phyloP scores from a whole-genome alignment of 2,329 filamentous ascomycete species.

The Zymoseptoria pseudotritici region DNA sequence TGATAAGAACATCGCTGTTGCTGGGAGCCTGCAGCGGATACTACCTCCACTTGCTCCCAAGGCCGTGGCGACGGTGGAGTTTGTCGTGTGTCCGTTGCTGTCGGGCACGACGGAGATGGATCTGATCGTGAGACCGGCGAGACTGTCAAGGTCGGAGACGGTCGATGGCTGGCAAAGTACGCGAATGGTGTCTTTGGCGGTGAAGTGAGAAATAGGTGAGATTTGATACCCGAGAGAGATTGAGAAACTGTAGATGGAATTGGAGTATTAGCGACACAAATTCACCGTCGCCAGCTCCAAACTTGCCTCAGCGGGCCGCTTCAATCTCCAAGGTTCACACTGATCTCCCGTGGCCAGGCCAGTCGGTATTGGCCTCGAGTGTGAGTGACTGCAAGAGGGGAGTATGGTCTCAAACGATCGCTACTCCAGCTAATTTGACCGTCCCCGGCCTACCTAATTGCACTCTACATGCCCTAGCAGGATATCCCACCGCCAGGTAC shows the following conservation, averaged over 20 bases:
- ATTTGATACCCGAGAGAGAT: not conserved
- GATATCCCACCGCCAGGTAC: too few species aligned
- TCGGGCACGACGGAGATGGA: conserved; percentile 16
- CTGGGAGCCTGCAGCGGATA: conserved; percentile 15
- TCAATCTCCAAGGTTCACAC: not conserved
- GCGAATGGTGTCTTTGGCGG: not conserved
- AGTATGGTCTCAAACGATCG: not conserved
- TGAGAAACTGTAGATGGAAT: not conserved
- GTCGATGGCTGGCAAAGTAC: conserved; percentile 2
- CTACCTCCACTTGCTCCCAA: conserved; percentile 10
- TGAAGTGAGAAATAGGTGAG: not conserved
- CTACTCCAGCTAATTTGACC: too few species aligned
- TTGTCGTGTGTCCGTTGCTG: conserved; percentile 18
- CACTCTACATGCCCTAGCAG: too few species aligned
- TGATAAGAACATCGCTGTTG: conserved; percentile 12
- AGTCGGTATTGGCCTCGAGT: not conserved
- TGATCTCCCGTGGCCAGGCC: not conserved
- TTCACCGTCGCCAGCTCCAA: not conserved
- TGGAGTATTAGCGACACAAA: not conserved
- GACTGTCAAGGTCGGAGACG: conserved; percentile 1
- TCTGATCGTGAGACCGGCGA: conserved; percentile 8
- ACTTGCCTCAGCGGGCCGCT: not conserved
- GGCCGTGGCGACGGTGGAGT: conserved; percentile 12
- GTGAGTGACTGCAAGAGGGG: not conserved
- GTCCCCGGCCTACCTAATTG: too few species aligned